Evolutionary conservation across 208 protist species (phyloP), one percentile per base, ranked within the genome.

Genomic region (Leishmania aethiopica): DNA sequence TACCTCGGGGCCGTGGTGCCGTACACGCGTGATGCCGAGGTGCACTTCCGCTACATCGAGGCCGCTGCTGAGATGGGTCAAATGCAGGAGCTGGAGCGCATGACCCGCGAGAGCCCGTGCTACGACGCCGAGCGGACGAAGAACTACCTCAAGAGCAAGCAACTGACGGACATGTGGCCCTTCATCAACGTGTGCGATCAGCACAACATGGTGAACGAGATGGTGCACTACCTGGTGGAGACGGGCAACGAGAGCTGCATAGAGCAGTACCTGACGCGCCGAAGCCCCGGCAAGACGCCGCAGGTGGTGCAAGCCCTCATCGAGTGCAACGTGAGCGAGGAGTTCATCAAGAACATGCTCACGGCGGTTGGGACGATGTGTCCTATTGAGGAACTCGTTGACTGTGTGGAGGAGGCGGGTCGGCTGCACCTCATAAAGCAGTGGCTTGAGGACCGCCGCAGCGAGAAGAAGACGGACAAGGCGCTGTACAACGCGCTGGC

Each of bases 11-110:
- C 96, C 67, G 93, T 99, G 60, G 98, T 99, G 4, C 96, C 97
- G 47, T 99, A 98, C 88, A 96, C 94, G 10, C 88, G 98, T 64
- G 99, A 99, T 71, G 79, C 98, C 55, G 98, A 99, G 75, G 98
- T 99, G 47, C 99, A 99, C 91, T 99, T 99, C 92, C 99, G 99
- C 91, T 99, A 99, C 93, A 99, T 99, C 86, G 96, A 99, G 91
- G 99, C 99, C 0, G 99, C 99, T 1, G 93, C 97, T 74, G 99
- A 99, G 84, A 92, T 99, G 71, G 97, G 98, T 53, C 98, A 99
- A 90, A 91, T 98, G 77, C 96, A 99, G 85, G 99, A 99, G 91
- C 93, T 99, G 47, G 99, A 99, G 92, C 94, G 99, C 77, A 99
- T 99, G 90, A 99, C 99, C 59, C 95, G 99, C 62, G 99, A 99